These are phyloP conservation scores for Balakata baccata DNA, from an alignment of 345 rosid species.

Conservation along the genomic window DNA sequence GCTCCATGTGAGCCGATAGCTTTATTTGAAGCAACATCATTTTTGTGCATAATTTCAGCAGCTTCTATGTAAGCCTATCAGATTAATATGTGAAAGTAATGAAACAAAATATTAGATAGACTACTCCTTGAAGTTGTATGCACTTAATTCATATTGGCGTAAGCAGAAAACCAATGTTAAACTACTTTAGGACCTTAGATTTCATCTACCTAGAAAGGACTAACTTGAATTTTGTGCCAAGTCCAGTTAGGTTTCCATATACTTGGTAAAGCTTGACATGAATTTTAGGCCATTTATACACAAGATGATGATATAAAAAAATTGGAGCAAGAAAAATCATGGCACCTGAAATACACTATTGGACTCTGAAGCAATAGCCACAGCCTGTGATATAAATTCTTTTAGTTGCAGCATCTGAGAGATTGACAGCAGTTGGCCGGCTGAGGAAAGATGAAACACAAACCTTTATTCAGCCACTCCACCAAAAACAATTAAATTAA, in stretches of 20 bases:
- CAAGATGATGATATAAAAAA: not conserved
- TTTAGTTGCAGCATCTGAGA: slow-evolving; percentile 92
- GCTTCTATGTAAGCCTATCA: slow-evolving; percentile 68
- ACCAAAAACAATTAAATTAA: not conserved
- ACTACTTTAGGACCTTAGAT: not conserved
- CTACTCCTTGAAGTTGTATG: slow-evolving; percentile 1
- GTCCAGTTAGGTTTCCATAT: not conserved
- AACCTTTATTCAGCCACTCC: slow-evolving; percentile 10
- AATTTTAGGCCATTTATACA: slow-evolving; percentile 2
- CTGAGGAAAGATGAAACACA: slow-evolving; percentile 37
- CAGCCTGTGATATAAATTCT: slow-evolving; percentile 50
- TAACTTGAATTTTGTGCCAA: not conserved
- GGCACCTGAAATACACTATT: slow-evolving; percentile 55
- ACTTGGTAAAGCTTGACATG: not conserved
- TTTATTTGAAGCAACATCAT: slow-evolving; percentile 87
- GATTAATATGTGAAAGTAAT: slow-evolving; percentile 12
- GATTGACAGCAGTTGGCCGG: slow-evolving; percentile 89
- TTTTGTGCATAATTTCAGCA: slow-evolving; percentile 76
- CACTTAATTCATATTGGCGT: not conserved
- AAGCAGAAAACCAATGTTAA: not conserved
- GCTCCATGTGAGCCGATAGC: slow-evolving; percentile 84
- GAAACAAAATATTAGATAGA: not conserved
- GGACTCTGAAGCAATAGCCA: slow-evolving; percentile 38
- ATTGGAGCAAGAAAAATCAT: not conserved
- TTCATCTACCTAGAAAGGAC: not conserved